A percentile compares a stretch with the other conserved stretches of the same genome.
Conservation (phyloP, 164 flowering plant species). For the Tetracentron sinense region DNA sequence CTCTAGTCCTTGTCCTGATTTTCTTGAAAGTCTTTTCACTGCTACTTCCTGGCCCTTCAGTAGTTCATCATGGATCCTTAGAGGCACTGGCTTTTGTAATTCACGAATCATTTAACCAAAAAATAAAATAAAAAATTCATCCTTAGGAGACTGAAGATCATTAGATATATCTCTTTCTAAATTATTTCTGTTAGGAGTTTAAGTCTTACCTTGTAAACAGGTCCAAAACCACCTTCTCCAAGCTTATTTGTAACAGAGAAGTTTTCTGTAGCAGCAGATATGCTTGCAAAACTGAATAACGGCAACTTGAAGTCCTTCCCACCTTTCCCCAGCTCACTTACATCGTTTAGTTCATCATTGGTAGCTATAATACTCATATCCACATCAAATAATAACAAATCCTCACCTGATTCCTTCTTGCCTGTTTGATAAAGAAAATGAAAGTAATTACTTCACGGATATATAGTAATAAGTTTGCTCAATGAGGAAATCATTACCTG, state of each 20-base stretch:
- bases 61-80: constrained; percentile 9
- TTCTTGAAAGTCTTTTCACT: constrained; percentile 18
- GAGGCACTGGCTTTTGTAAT: no score
- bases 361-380: background rate
- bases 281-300: background rate
- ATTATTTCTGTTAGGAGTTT: no score
- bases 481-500: background rate
- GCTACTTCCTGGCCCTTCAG: constrained; percentile 7
- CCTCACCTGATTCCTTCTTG: background rate
- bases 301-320: background rate
- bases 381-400: background rate
- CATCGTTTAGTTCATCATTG: background rate
- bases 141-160: no score
- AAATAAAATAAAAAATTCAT: background rate
- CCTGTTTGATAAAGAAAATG: background rate
- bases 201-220: constrained; percentile 1
- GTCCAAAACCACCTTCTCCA: constrained; percentile 20
- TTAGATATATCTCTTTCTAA: no score
- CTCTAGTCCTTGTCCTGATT: no score
- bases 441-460: no score
- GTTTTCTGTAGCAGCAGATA: constrained; percentile 9
- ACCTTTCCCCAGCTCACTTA: background rate
- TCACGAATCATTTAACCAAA: no score
- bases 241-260: constrained; percentile 14
- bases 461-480: no score